phyloP scores from a whole-genome alignment of 371 early-diverging fungal genomes.

The Mortierella sp. region DNA sequence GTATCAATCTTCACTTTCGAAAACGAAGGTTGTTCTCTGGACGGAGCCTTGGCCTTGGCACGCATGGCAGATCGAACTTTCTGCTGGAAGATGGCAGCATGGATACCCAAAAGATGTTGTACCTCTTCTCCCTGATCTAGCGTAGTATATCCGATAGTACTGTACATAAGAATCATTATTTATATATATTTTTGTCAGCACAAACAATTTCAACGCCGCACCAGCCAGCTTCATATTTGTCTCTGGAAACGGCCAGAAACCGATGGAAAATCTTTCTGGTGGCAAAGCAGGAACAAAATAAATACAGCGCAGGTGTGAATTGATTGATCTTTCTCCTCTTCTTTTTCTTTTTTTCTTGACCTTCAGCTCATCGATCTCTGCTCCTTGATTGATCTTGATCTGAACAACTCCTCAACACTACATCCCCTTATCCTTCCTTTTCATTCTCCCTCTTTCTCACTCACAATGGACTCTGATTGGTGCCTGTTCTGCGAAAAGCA shows the following conservation, averaged over 20 bases:
- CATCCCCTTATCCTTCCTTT: not conserved
- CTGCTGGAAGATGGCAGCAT: slow-evolving; percentile 17
- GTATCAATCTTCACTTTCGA: slow-evolving; percentile 1
- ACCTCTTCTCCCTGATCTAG: slow-evolving; percentile 42
- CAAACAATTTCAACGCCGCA: not conserved
- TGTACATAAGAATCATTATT: not conserved
- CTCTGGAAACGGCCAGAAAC: slow-evolving; percentile 3
- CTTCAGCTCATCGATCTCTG: slow-evolving; percentile 40
- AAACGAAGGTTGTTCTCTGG: slow-evolving; percentile 16
- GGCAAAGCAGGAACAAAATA: slow-evolving; percentile 22
- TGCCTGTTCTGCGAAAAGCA: slow-evolving; percentile 57
- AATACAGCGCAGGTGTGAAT: not conserved
- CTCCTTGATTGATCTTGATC: slow-evolving; percentile 46
- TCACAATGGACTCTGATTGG: slow-evolving; percentile 55
- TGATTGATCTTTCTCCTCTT: slow-evolving; percentile 49
- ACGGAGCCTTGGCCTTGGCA: slow-evolving; percentile 6
- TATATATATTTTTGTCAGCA: not conserved
- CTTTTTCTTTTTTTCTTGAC: slow-evolving; percentile 28
- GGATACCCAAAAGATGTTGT: slow-evolving; percentile 45
- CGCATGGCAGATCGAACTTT: slow-evolving; percentile 12
- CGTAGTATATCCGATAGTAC: not conserved
- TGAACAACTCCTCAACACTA: slow-evolving; percentile 11
- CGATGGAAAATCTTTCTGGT: not conserved
- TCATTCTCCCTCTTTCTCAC: not conserved
- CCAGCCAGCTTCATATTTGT: slow-evolving; percentile 1